Evolutionary conservation across 2,329 filamentous ascomycete genomes (phyloP).

Genomic region (Diaporthe australafricana): DNA sequence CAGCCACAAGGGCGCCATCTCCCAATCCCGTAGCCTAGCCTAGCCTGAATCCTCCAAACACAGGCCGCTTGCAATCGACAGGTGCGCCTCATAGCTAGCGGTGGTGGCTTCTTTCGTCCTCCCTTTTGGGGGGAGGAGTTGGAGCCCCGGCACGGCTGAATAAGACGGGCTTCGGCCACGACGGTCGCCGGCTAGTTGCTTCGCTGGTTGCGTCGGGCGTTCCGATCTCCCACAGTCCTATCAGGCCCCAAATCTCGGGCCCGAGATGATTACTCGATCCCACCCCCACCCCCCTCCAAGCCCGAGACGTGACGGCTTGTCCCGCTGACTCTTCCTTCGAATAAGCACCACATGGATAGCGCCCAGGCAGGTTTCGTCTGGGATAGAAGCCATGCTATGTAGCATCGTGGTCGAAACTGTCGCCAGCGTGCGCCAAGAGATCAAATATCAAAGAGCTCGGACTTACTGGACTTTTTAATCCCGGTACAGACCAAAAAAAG

Average conservation of each 20-base stretch:
- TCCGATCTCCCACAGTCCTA: neutral
- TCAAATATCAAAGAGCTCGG: neutral
- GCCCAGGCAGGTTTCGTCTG: neutral
- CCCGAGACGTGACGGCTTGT: conserved; percentile 6
- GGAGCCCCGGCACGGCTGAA: neutral
- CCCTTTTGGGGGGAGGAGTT: neutral
- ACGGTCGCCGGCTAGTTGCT: neutral
- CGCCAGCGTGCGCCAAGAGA: neutral
- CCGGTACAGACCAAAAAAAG: no score
- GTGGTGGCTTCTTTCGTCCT: neutral
- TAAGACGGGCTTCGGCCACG: neutral
- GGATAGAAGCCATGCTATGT: neutral
- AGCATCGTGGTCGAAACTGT: neutral
- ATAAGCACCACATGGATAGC: neutral
- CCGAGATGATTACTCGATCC: conserved; percentile 9
- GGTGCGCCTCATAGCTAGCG: neutral
- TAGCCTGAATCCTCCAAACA: neutral
- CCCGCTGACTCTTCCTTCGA: neutral
- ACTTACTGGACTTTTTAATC: neutral
- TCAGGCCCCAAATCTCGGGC: conserved; percentile 7
- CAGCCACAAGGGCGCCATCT: neutral
- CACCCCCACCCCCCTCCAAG: neutral
- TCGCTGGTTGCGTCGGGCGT: conserved; percentile 5
- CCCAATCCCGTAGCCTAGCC: neutral
- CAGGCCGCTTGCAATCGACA: conserved; percentile 3